A percentile compares a stretch with the other conserved stretches of the same genome.
Evolutionary conservation across 164 flowering plant genomes (phyloP).

Genomic region (Dillenia suffruticosa): DNA sequence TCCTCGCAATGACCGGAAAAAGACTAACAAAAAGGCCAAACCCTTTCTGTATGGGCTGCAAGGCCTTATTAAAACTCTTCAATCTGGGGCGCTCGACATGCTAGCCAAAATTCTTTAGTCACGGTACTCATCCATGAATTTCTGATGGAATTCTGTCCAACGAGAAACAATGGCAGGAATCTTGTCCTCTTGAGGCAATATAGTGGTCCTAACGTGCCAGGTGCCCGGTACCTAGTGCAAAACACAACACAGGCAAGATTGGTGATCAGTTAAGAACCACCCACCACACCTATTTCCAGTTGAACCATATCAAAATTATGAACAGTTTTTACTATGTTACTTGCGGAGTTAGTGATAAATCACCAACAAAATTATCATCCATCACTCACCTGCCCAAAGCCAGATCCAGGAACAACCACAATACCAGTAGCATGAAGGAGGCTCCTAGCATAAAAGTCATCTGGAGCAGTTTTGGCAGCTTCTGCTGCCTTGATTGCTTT

Average conservation of each 20-base stretch:
- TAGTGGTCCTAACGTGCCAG: conserved; percentile 96
- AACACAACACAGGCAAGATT: neutral
- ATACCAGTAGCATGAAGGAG: conserved; percentile 93
- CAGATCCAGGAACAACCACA: conserved; percentile 97
- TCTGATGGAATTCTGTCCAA: conserved; percentile 68
- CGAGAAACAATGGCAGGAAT: conserved; percentile 82
- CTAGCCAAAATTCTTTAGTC: conserved; percentile 26
- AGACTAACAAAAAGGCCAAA: no score
- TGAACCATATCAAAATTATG: no score
- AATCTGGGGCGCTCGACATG: neutral
- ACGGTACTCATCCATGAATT: conserved; percentile 83
- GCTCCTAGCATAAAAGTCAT: conserved; percentile 76
- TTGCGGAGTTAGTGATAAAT: neutral
- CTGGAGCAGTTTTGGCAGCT: conserved; percentile 70
- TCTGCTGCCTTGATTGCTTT: conserved; percentile 89
- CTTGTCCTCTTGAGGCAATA: conserved; percentile 94
- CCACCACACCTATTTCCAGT: no score
- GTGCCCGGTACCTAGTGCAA: conserved; percentile 83
- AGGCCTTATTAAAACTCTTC: conserved; percentile 6
- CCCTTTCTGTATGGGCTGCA: neutral
- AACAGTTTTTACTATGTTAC: no score
- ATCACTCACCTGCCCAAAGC: conserved; percentile 82
- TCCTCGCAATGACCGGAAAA: no score
- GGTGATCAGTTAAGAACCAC: neutral
- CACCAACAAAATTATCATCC: neutral